phyloP scores from a whole-genome alignment of 2,329 filamentous ascomycete genomes.

The Emericellopsis atlantica region DNA sequence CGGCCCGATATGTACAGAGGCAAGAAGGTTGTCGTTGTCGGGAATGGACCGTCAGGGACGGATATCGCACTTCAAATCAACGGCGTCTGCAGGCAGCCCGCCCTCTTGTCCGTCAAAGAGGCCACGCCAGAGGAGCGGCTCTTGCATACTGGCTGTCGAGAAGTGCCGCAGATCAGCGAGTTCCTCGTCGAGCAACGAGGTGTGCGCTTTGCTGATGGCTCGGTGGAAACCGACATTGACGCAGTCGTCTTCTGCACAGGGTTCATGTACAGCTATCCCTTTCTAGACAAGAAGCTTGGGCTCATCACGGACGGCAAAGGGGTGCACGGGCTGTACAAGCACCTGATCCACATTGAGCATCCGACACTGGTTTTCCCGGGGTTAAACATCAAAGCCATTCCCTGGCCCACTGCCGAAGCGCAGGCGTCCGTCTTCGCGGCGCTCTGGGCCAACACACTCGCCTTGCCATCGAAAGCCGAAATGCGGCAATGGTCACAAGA shows the following conservation, averaged over 20 bases:
- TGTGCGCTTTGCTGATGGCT: slow-evolving; percentile 55
- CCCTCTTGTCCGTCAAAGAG: slow-evolving; percentile 53
- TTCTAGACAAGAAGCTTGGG: slow-evolving; percentile 37
- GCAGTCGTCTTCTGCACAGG: slow-evolving; percentile 78
- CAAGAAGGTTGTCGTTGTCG: slow-evolving; percentile 73
- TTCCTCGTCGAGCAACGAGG: slow-evolving; percentile 41
- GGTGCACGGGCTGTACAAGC: slow-evolving; percentile 62
- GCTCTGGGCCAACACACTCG: slow-evolving; percentile 60
- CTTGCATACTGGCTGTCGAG: slow-evolving; percentile 30
- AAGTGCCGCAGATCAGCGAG: slow-evolving; percentile 45
- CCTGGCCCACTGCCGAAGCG: slow-evolving; percentile 68
- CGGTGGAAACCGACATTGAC: slow-evolving; percentile 56
- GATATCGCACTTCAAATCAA: slow-evolving; percentile 74
- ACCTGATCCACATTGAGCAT: slow-evolving; percentile 63
- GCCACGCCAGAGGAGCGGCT: slow-evolving; percentile 31
- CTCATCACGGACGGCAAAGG: slow-evolving; percentile 57
- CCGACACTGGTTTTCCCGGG: slow-evolving; percentile 70
- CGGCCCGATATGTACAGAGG: slow-evolving; percentile 45
- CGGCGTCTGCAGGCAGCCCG: slow-evolving; percentile 39
- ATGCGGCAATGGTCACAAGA: slow-evolving; percentile 60
- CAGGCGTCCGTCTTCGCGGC: slow-evolving; percentile 69
- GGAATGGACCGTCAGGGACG: slow-evolving; percentile 71
- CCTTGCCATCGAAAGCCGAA: slow-evolving; percentile 45
- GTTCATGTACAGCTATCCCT: slow-evolving; percentile 77
- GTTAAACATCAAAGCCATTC: slow-evolving; percentile 74